These are phyloP conservation scores for Steccherinum ochraceum DNA, from an alignment of 768 basidiomycete species.

Conservation along the genomic window DNA sequence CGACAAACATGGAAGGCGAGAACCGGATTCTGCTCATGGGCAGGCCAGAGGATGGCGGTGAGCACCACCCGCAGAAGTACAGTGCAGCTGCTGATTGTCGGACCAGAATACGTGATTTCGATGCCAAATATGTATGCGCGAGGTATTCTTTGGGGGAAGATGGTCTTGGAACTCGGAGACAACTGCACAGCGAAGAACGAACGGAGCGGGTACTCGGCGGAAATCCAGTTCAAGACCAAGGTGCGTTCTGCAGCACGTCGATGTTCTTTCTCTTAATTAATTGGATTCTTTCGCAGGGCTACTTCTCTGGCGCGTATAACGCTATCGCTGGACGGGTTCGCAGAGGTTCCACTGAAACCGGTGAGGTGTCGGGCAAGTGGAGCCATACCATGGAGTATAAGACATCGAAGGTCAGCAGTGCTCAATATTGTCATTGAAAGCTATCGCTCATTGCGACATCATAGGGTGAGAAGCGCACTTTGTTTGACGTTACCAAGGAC, in stretches of 20 bases:
- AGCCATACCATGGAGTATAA: constrained; percentile 85
- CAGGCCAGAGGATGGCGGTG: constrained; percentile 81
- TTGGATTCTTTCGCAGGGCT: constrained; percentile 57
- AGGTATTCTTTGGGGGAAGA: constrained; percentile 84
- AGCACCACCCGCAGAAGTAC: no score
- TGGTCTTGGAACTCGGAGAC: constrained; percentile 96
- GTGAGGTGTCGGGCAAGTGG: constrained; percentile 90
- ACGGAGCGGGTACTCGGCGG: constrained; percentile 63
- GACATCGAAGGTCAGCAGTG: constrained; percentile 52
- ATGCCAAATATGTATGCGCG: constrained; percentile 99
- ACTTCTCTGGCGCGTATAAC: constrained; percentile 97
- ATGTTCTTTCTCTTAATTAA: no score
- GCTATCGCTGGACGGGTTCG: constrained; percentile 78
- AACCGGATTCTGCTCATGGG: constrained; percentile 82
- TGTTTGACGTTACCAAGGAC: constrained; percentile 82
- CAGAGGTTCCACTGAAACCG: constrained; percentile 55
- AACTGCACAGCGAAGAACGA: constrained; percentile 81
- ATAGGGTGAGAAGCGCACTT: constrained; percentile 54
- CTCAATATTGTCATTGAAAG: neutral
- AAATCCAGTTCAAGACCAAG: constrained; percentile 98
- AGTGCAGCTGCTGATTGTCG: neutral
- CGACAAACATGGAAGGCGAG: constrained; percentile 95
- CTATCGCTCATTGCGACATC: no score
- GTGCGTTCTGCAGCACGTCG: constrained; percentile 34
- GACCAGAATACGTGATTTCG: constrained; percentile 73